Evolutionary conservation across 805 yeast species (phyloP), one percentile per base, ranked within the genome.

Genomic region (Saturnispora besseyi): DNA sequence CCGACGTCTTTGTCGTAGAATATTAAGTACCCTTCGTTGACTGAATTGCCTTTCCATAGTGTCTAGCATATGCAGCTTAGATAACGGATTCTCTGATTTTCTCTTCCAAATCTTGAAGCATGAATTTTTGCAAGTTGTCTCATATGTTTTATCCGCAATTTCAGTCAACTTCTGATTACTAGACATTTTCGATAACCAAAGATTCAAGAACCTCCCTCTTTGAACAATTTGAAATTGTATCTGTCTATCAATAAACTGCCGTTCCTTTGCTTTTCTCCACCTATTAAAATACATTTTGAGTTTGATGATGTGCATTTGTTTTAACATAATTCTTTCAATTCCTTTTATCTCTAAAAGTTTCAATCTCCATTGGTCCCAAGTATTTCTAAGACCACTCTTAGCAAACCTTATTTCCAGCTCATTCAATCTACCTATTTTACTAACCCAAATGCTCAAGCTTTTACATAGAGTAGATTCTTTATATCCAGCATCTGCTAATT

Each of bases 251-350:
- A 18, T 8, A 15, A 24, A 47, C 21, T 41, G 50, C 24, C 11
- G 36, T 15, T 47, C 50, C 28, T 47, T 40, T 2, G 50, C 50
- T 10, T 41, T 33, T 24, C 15, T 31, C 50, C 50, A 47, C 3
- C 22, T 26, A 11, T 21, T 12, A 18, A 47, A 47, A 41, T 18
- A 41, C 15, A n/a, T 12, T 18, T 21, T 41, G 4, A 47, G 38
- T 22, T 32, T 33, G 7, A 7, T 11, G 6, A 36, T 7, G n/a
- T 26, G 24, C 22, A 41, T 33, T 4, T n/a, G 8, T 7, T 47
- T 28, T 5, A 33, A 18, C 15, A 15, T 38, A 5, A 2, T 21
- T 18, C 12, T 36, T 44, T 41, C 26, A 22, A 24, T 38, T 24
- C 24, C 4, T 12, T 6, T 21, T 13, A 32, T 15, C 7, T n/a